Base-by-base conservation (phyloP, 1,139 yeast genomes). In the Yamadazyma diospyri region DNA sequence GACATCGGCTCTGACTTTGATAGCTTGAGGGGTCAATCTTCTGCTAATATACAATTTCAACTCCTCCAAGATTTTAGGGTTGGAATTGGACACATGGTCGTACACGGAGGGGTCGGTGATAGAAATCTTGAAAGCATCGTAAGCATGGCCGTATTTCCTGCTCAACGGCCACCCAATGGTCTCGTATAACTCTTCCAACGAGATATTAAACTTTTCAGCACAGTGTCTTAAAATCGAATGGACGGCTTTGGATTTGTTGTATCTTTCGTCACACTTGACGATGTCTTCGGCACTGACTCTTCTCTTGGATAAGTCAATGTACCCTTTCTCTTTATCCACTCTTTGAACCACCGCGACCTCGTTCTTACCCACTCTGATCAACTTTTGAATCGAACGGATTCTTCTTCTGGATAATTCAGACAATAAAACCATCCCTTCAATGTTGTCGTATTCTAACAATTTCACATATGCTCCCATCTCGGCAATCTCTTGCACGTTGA, bases 301-400 rank as follows among this genome's bases (percentile, higher is more conserved):
- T 76, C 97, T 89, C 64, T 92, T 92, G 40, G 97, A 89, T 57
- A 92, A 74, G 67, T 92, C 99, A 59, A 92, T 92, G 65, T 92
- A 92, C 33, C 97, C 99, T 64, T 92, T 92, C 62, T 94, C 98
- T 64, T 88, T 89, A 66, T 92, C 99, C 42, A 92, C 98, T 72
- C 99, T 85, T 59, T 92, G 74, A n/a, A 94, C 98, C 39, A 92
- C 97, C 20, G 94, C 98, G 39, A 92, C 97, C 66, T 92, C 99
- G 57, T 94, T 92, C 61, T 94, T 87, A 47, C 99, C 99, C 42
- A 92, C 97, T 69, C 97, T 85, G 61, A 92, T 89, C 61, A 88
- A 78, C 60, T 92, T 94, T 65, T 92, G 99, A 56, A 92, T 92
- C 37, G 97, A 87, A 64, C 99, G 79, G 55, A 92, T 92, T 71